Percentiles rank a stretch among this genome's conserved stretches.
Evolutionary conservation across 1,139 yeast genomes (phyloP).

Genomic region (Yamadazyma mexicana): DNA sequence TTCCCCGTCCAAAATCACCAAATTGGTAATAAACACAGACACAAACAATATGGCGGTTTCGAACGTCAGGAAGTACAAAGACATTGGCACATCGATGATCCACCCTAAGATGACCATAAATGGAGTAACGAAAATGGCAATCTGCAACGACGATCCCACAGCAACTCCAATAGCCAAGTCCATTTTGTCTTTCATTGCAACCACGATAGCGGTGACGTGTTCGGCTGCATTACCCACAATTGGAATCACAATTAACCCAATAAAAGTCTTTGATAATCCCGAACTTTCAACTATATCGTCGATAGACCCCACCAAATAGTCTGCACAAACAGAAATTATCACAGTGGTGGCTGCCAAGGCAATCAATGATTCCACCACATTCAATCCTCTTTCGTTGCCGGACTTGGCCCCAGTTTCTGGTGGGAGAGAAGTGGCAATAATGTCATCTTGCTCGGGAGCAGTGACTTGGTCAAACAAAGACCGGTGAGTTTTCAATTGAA

Average conservation of each 20-base stretch:
- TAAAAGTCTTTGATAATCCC: slow-evolving; percentile 90
- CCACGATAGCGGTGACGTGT: slow-evolving; percentile 93
- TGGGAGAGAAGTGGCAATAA: slow-evolving; percentile 33
- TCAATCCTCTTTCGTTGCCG: slow-evolving; percentile 32
- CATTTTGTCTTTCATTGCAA: slow-evolving; percentile 95
- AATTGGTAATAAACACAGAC: slow-evolving; percentile 83
- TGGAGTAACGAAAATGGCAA: slow-evolving; percentile 92
- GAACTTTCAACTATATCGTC: slow-evolving; percentile 82
- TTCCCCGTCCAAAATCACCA: slow-evolving; percentile 88
- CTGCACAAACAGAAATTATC: slow-evolving; percentile 90
- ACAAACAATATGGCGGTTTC: slow-evolving; percentile 91
- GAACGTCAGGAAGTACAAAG: slow-evolving; percentile 85
- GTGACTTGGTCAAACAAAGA: slow-evolving; percentile 42
- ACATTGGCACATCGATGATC: slow-evolving; percentile 89
- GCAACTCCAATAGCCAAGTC: slow-evolving; percentile 97
- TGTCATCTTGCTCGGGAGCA: slow-evolving; percentile 37
- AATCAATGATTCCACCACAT: slow-evolving; percentile 40
- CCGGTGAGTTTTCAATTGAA: slow-evolving; percentile 88
- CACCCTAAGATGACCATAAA: slow-evolving; percentile 92
- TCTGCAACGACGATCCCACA: slow-evolving; percentile 94
- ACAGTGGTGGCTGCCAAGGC: slow-evolving; percentile 66
- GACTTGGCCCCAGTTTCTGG: slow-evolving; percentile 26
- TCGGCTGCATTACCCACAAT: slow-evolving; percentile 99
- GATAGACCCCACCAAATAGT: slow-evolving; percentile 87
- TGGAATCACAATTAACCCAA: slow-evolving; percentile 90